Base-by-base conservation (phyloP, 2,329 filamentous ascomycete genomes). In the Arthrobotrys entomopaga region DNA sequence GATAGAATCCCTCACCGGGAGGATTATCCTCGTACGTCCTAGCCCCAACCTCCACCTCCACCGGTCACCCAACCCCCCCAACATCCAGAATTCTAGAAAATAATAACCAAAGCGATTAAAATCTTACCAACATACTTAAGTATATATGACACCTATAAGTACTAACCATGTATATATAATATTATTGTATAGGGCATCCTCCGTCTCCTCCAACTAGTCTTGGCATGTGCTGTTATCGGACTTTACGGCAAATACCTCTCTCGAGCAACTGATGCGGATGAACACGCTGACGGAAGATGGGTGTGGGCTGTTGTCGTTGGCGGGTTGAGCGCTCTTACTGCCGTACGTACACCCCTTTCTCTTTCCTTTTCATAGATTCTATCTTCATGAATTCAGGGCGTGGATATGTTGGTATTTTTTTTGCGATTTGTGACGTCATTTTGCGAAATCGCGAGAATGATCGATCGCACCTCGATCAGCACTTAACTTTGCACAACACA, bases 141-240 rank as follows among this genome's bases (percentile, higher is more conserved):
- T 40, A 13, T 40, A 46, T 46, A 46, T n/a, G 11, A 10, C 11
- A 19, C 11, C 16, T 7, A 19, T 46, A 5, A 13, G 11, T 46
- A 50, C 19, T 46, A 38, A 43, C 10, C 19, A 56, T 16, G 10
- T 1, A 3, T 50, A 4, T 53, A 19, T 46, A 3, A 19, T 49
- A 1, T 57, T n/a, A 29, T 2, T 22, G 20, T 38, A 48, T 19
- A 74, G 80, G 82, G 85, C 34, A 77, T 86, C 77, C 82, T 92
- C 16, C 90, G 93, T 80, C 85, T 93, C 81, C 82, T 89, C 76
- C 91, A 93, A 79, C 89, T 97, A 79, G 86, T 90, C 65, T 85
- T 96, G 76, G 91, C 88, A 13, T 82, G 96, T 69, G 87, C 90
- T 1, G 90, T 95, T 63, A 89, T 90, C 77, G 93, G 90, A 0